Conservation (phyloP, 352 stramenopile species). For the Globisporangium recalcitrans region DNA sequence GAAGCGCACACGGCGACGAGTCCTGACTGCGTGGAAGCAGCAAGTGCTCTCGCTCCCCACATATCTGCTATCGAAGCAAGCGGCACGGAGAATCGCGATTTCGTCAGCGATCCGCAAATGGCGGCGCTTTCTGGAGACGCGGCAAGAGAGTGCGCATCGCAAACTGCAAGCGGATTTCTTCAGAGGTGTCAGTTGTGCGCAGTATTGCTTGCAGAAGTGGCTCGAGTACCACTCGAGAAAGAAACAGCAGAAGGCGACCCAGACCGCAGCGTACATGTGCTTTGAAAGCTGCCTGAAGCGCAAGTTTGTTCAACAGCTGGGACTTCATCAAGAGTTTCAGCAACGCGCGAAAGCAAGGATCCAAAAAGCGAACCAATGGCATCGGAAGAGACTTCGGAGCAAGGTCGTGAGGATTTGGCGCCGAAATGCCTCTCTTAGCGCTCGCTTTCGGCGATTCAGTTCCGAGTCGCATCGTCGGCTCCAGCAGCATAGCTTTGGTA, state of each 20-base stretch:
- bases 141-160: slow-evolving; percentile 7
- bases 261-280: neutral
- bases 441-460: neutral
- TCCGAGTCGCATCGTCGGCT: neutral
- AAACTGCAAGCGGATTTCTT: slow-evolving; percentile 30
- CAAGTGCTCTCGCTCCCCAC: neutral
- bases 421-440: neutral
- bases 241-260: neutral
- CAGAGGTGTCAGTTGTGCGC: slow-evolving; percentile 12
- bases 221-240: neutral
- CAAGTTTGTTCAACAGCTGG: neutral
- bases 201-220: slow-evolving; percentile 8
- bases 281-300: slow-evolving; percentile 3
- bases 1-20: slow-evolving; percentile 1
- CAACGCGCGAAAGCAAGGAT: neutral
- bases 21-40: slow-evolving; percentile 1
- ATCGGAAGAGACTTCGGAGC: neutral
- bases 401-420: neutral
- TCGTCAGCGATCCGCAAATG: slow-evolving; percentile 12
- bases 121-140: slow-evolving; percentile 6
- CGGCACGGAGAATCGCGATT: slow-evolving; percentile 4
- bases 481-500: neutral
- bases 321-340: neutral
- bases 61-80: neutral
- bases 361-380: neutral